phyloP scores from a whole-genome alignment of 306 rosid species.

The Trifolium subterraneum region DNA sequence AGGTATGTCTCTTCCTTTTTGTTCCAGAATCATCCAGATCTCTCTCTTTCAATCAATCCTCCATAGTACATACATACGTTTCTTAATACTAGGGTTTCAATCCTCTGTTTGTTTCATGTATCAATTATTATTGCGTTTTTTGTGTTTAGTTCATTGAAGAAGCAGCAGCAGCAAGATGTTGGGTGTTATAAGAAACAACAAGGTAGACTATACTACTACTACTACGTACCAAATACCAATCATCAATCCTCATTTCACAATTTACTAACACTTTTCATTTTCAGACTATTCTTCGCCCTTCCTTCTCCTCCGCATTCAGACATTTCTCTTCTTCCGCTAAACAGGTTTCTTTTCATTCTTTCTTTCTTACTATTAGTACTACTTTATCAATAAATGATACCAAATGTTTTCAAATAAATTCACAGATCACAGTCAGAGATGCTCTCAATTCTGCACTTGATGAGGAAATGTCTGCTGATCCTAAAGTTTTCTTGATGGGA shows the following conservation, averaged over 20 bases:
- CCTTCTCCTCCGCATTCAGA: slow-evolving; percentile 63
- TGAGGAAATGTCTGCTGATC: slow-evolving; percentile 99
- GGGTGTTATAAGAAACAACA: slow-evolving; percentile 70
- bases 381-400: background rate
- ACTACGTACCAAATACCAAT: too few relatives aligned
- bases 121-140: slow-evolving; percentile 6
- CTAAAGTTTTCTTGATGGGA: slow-evolving; percentile 96
- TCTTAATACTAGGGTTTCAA: too few relatives aligned
- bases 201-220: slow-evolving; percentile 23
- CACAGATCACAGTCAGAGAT: slow-evolving; percentile 81
- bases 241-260: too few relatives aligned
- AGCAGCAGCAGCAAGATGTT: slow-evolving; percentile 49
- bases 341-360: slow-evolving; percentile 57
- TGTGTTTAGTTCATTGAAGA: background rate
- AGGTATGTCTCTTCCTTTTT: too few relatives aligned
- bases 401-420: too few relatives aligned
- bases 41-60: too few relatives aligned
- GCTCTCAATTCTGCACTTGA: slow-evolving; percentile 95
- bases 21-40: too few relatives aligned
- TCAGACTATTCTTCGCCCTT: slow-evolving; percentile 72
- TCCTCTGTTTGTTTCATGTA: too few relatives aligned
- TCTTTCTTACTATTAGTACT: background rate
- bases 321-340: slow-evolving; percentile 67
- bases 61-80: too few relatives aligned
- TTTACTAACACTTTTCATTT: background rate